Base-by-base conservation (phyloP, 2,329 filamentous ascomycete genomes). In the Fusarium hainanense region DNA sequence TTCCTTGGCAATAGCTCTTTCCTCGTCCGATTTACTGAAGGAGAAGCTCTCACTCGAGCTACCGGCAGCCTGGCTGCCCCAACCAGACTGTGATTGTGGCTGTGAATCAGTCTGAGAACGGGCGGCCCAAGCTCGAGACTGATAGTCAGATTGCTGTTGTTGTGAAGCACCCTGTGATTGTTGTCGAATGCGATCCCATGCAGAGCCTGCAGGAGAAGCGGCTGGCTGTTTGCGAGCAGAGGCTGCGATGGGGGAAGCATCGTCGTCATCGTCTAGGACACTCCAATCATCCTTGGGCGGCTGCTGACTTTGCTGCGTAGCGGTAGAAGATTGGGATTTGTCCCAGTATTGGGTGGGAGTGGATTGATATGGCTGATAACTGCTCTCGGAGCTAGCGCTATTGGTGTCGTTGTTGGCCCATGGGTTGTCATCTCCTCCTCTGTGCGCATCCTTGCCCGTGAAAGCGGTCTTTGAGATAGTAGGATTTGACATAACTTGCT, bases 141-240 rank as follows among this genome's bases (percentile, higher is more conserved):
- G 58, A 20, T 46, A 58, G 13, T 49, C 57, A 32, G 63, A 56
- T 43, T 75, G 75, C 20, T 74, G 68, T 49, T 68, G 64, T 28
- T 32, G 48, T 12, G 61, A 48, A 11, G 62, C 59, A 63, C 46
- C 77, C 60, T 64, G 55, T 20, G 72, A 58, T 25, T 76, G 74
- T 28, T 81, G 78, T 40, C 84, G 80, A 37, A 85, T 58, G 28
- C 82, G 80, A 28, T 84, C 83, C 84, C 84, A 85, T 5, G 82
- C 65, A 7, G 82, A 84, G 28, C 78, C 63, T 54, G 68, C 48
- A 47, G 64, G 64, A 10, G 60, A 25, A 20, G 64, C 37, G 37
- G 58, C 16, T 12, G 55, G 30, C 51, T 76, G 72, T 21, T 70
- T 67, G 43, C 70, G 75, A 14, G 75, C 60, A 10, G 80, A 73